Conservation (phyloP, 2,329 filamentous ascomycete genomes). For the Fusarium illudens region DNA sequence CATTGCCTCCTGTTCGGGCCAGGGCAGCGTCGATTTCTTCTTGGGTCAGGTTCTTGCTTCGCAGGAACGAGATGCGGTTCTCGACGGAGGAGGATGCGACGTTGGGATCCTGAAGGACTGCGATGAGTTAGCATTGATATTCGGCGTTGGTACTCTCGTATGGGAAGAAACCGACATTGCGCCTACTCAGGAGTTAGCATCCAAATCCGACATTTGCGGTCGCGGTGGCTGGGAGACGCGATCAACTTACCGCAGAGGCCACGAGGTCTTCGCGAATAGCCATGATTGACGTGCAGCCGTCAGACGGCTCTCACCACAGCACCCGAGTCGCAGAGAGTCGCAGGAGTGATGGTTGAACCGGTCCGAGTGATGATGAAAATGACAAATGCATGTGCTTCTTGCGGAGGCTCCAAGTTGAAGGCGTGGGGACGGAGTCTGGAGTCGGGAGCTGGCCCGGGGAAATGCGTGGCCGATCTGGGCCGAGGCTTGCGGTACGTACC, state of each 20-base stretch:
- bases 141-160: neutral
- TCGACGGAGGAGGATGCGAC: conserved; percentile 91
- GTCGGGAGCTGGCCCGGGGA: conserved; percentile 39
- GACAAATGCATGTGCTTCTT: conserved; percentile 44
- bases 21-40: conserved; percentile 92
- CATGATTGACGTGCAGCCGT: conserved; percentile 55
- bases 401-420: conserved; percentile 24
- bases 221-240: conserved; percentile 11
- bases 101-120: conserved; percentile 93
- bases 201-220: neutral
- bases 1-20: conserved; percentile 73
- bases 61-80: conserved; percentile 90
- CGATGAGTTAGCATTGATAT: conserved; percentile 29
- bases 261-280: conserved; percentile 95
- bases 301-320: conserved; percentile 38
- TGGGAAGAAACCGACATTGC: conserved; percentile 51
- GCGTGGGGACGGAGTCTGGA: conserved; percentile 36
- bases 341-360: conserved; percentile 2
- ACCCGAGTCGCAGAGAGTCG: conserved; percentile 18
- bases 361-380: conserved; percentile 28
- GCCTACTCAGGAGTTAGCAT: conserved; percentile 42
- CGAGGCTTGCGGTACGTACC: conserved; percentile 44
- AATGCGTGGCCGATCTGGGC: conserved; percentile 43
- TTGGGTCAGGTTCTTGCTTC: conserved; percentile 95
- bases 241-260: conserved; percentile 73